Evolutionary conservation across 345 rosid genomes (phyloP).

Genomic region (Eucalyptus sideroxylon): DNA sequence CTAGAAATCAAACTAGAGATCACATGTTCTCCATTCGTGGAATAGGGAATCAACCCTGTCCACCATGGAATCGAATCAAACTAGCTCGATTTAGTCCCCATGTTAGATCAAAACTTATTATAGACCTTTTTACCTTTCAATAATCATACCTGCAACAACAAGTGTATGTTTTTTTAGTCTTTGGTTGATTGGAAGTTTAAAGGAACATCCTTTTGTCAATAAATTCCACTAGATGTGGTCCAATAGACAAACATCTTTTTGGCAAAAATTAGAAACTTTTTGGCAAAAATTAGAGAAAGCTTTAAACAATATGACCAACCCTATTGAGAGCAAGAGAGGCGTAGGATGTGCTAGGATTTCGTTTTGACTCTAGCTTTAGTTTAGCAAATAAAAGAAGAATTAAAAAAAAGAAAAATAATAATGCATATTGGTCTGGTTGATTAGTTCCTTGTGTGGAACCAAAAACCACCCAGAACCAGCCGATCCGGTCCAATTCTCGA

Average conservation of each 20-base stretch:
- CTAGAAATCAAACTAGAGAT: not conserved
- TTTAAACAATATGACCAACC: not conserved
- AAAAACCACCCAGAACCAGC: fast-evolving
- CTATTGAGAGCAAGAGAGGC: not conserved
- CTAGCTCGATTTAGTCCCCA: fast-evolving
- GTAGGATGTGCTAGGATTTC: not conserved
- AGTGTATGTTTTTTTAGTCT: not conserved
- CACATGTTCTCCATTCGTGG: not conserved
- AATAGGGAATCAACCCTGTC: not conserved
- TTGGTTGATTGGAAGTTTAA: not conserved
- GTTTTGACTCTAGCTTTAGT: not conserved
- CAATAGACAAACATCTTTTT: not conserved
- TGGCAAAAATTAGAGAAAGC: not conserved
- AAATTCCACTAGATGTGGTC: not conserved
- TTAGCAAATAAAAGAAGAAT: not conserved
- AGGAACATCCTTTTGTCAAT: not conserved
- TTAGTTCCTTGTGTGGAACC: not conserved
- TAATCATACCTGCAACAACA: not conserved
- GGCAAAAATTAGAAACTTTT: not conserved
- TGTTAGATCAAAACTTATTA: not conserved
- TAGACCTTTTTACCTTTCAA: not conserved
- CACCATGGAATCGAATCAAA: not conserved
- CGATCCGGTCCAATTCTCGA: fast-evolving
- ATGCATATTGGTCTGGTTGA: not conserved
- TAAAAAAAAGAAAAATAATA: not conserved